A percentile compares a stretch with the other conserved stretches of the same genome.
Conservation (phyloP, 2,329 filamentous ascomycete genomes). For the Ascocoryne sarcoides region DNA sequence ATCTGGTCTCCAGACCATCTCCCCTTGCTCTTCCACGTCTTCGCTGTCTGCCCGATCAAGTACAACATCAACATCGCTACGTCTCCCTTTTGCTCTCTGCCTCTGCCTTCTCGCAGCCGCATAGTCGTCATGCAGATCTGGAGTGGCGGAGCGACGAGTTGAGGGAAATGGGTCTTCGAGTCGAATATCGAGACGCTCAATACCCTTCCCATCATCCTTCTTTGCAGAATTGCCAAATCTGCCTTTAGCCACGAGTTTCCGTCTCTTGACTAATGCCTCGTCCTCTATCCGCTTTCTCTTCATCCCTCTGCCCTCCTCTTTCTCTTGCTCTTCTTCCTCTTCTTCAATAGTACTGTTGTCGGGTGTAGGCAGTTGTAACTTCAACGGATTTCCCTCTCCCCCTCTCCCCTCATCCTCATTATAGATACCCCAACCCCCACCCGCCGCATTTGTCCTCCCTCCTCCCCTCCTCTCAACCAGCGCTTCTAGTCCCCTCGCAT, state of each 20-base stretch:
- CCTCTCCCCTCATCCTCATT: slow-evolving; percentile 43
- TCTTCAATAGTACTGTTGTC: slow-evolving; percentile 36
- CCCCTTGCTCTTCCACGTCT: slow-evolving; percentile 21
- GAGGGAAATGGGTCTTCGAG: slow-evolving; percentile 49
- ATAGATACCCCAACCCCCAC: slow-evolving; percentile 74
- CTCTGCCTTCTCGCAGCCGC: slow-evolving; percentile 10
- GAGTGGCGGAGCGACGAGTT: slow-evolving; percentile 5
- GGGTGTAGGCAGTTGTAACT: slow-evolving; percentile 31
- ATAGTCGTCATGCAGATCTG: slow-evolving; percentile 12
- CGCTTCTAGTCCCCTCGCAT: slow-evolving; percentile 61
- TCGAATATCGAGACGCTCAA: slow-evolving; percentile 52
- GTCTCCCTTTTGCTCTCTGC: slow-evolving; percentile 23
- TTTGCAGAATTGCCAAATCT: slow-evolving; percentile 59
- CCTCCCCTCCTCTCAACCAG: slow-evolving; percentile 62
- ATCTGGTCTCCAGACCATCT: slow-evolving; percentile 42
- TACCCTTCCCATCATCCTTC: slow-evolving; percentile 47
- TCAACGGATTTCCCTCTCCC: slow-evolving; percentile 38
- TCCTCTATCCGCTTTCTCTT: slow-evolving; percentile 25
- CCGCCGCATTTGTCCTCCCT: slow-evolving; percentile 60
- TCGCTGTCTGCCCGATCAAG: slow-evolving; percentile 23
- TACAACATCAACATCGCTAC: slow-evolving; percentile 18
- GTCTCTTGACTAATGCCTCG: slow-evolving; percentile 43
- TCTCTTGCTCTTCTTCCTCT: slow-evolving; percentile 17
- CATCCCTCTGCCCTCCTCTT: slow-evolving; percentile 15
- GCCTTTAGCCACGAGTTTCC: slow-evolving; percentile 52